These are phyloP conservation scores for Pharnaceum exiguum DNA, from an alignment of 148 eudicot species.

Conservation along the genomic window DNA sequence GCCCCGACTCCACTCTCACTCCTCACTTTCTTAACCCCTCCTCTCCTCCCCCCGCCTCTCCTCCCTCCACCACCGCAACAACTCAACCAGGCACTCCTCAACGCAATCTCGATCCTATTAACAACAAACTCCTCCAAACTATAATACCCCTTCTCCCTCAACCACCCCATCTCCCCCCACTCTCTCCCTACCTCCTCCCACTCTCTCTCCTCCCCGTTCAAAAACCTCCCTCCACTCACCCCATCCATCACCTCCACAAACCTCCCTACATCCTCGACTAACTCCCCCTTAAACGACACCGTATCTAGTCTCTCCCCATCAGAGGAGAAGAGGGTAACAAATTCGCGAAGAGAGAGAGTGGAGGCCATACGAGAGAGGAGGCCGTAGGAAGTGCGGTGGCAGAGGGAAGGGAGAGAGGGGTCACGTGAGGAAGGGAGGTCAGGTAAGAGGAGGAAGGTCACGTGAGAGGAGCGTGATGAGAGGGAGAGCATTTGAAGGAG, in stretches of 20 bases:
- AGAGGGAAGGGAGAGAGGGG: constrained; percentile 49
- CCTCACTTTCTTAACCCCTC: constrained; percentile 43
- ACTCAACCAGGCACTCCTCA: constrained; percentile 81
- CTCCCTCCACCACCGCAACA: constrained; percentile 59
- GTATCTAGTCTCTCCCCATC: constrained; percentile 39
- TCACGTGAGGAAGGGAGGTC: constrained; percentile 16
- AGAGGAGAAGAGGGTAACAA: constrained; percentile 54
- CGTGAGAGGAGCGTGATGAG: constrained; percentile 31
- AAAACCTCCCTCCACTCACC: constrained; percentile 51
- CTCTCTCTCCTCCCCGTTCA: constrained; percentile 51
- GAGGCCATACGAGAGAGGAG: constrained; percentile 41
- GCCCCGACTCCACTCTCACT: constrained; percentile 52
- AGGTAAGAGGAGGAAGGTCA: background rate
- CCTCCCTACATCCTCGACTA: constrained; percentile 39
- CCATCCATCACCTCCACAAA: constrained; percentile 65
- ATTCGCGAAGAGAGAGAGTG: constrained; percentile 27
- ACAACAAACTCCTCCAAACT: constrained; percentile 71
- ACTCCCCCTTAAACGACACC: constrained; percentile 46
- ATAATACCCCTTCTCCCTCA: constrained; percentile 83
- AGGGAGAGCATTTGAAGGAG: constrained; percentile 58
- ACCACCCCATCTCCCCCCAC: constrained; percentile 84
- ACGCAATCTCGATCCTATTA: constrained; percentile 78
- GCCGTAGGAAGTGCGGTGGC: constrained; percentile 58
- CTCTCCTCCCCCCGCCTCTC: constrained; percentile 83
- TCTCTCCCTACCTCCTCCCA: constrained; percentile 54